A percentile compares a stretch with the other conserved stretches of the same genome.
phyloP scores from a whole-genome alignment of 495 filamentous ascomycete genomes.

The Xylaria grammica region DNA sequence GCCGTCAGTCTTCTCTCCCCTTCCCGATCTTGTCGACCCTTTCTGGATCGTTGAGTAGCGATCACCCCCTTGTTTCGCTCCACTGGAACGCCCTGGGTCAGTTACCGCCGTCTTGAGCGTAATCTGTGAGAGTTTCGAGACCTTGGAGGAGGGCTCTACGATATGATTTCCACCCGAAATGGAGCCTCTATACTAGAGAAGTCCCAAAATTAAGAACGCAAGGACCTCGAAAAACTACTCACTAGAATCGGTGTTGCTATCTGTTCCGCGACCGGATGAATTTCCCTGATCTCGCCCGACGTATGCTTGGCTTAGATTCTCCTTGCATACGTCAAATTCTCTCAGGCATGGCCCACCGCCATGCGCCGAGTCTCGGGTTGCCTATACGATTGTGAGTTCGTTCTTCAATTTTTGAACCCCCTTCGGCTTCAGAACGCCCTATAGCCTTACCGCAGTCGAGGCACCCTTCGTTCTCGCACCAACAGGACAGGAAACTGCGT shows the following conservation, averaged over 20 bases:
- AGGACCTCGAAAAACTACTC: background rate
- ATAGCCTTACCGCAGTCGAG: slow-evolving; percentile 29
- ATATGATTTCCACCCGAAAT: too few relatives aligned
- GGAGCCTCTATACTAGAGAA: background rate
- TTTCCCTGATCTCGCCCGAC: slow-evolving; percentile 26
- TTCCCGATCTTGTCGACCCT: slow-evolving; percentile 26
- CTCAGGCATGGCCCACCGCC: slow-evolving; percentile 28
- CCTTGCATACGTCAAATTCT: slow-evolving; percentile 28
- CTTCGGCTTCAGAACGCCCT: slow-evolving; percentile 1
- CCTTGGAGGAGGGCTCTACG: background rate
- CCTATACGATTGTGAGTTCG: slow-evolving; percentile 1
- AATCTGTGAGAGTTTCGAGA: background rate
- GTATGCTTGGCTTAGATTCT: slow-evolving; percentile 27
- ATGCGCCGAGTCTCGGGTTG: slow-evolving; percentile 20
- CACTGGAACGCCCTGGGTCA: slow-evolving; percentile 7
- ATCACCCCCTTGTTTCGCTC: slow-evolving; percentile 30
- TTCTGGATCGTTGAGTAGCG: slow-evolving; percentile 30
- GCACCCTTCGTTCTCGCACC: slow-evolving; percentile 27
- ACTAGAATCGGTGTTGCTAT: slow-evolving; percentile 29
- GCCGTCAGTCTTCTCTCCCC: slow-evolving; percentile 32
- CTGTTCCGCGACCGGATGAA: slow-evolving; percentile 22
- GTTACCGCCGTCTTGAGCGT: background rate
- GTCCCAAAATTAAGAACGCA: background rate
- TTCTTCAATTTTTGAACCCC: slow-evolving; percentile 3
- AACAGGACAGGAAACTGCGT: slow-evolving; percentile 16